A percentile compares a stretch with the other conserved stretches of the same genome.
Conservation (phyloP, 371 early-diverging fungal species). For the Sporodiniella umbellata region DNA sequence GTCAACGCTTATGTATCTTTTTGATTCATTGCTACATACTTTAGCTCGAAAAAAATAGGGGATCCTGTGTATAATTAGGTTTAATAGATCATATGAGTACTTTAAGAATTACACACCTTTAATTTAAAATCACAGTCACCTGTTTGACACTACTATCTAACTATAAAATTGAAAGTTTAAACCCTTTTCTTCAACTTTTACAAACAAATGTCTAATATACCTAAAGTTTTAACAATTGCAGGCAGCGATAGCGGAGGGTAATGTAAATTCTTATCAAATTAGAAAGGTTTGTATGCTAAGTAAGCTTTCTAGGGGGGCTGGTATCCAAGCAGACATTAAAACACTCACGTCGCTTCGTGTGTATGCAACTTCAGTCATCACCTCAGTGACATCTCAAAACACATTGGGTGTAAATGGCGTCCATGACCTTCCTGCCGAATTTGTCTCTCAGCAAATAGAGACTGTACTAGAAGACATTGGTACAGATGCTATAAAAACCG, state of each 20-base stretch:
- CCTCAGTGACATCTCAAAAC: conserved; percentile 83
- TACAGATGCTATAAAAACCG: conserved; percentile 75
- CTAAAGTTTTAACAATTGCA: conserved; percentile 56
- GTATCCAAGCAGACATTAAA: conserved; percentile 89
- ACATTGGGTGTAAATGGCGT: conserved; percentile 74
- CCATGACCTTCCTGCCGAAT: conserved; percentile 55
- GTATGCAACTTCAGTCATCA: conserved; percentile 74
- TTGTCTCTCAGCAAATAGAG: conserved; percentile 69
- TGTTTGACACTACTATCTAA: too few species aligned
- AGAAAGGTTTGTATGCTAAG: too few species aligned
- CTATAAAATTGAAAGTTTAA: too few species aligned
- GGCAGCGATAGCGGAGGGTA: conserved; percentile 68
- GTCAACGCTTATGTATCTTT: too few species aligned
- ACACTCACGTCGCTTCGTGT: conserved; percentile 72
- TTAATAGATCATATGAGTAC: too few species aligned
- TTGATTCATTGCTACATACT: too few species aligned
- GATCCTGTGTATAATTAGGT: too few species aligned
- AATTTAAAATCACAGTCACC: too few species aligned
- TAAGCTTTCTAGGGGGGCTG: conserved; percentile 65
- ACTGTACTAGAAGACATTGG: conserved; percentile 79
- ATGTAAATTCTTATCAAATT: background rate
- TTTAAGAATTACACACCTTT: too few species aligned
- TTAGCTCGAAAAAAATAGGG: too few species aligned
- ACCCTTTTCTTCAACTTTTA: background rate
- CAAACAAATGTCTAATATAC: conserved; percentile 7